A percentile compares a stretch with the other conserved stretches of the same genome.
phyloP scores from a whole-genome alignment of 2,329 filamentous ascomycete species.

The Exserohilum rostratum region DNA sequence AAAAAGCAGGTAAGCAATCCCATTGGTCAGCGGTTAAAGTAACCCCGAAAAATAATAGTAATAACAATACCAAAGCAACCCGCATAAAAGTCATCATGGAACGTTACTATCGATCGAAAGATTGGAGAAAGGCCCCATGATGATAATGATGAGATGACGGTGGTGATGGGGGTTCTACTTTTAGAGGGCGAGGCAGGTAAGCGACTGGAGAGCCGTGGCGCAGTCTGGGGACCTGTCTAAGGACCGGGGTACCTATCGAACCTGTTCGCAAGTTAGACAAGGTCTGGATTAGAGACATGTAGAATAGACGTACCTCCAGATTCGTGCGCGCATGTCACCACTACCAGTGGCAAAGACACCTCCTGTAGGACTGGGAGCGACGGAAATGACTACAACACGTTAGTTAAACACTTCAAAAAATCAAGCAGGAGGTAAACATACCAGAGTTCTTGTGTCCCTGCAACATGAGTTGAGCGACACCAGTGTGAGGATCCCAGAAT shows the following conservation, averaged over 20 bases:
- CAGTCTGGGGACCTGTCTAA: slow-evolving; percentile 18
- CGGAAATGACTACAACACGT: slow-evolving; percentile 76
- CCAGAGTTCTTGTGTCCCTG: slow-evolving; percentile 97
- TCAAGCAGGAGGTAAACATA: slow-evolving; percentile 45
- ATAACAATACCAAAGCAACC: too few relatives aligned
- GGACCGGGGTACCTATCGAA: slow-evolving; percentile 45
- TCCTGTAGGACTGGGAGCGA: slow-evolving; percentile 88
- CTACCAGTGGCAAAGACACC: slow-evolving; percentile 94
- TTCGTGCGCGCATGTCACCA: slow-evolving; percentile 95
- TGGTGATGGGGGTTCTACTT: background rate
- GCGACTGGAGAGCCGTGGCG: background rate
- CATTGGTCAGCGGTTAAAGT: too few relatives aligned
- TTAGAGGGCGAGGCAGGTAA: background rate
- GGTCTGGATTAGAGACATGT: background rate
- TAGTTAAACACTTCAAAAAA: slow-evolving; percentile 11
- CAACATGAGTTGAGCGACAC: slow-evolving; percentile 94
- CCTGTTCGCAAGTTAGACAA: slow-evolving; percentile 24
- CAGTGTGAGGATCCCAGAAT: slow-evolving; percentile 96
- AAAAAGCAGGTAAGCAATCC: background rate
- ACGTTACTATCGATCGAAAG: background rate
- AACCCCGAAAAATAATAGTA: background rate
- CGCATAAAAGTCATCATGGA: background rate
- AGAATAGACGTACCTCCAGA: slow-evolving; percentile 73
- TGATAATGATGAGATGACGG: background rate
- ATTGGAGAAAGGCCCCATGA: background rate